These are phyloP conservation scores for Erythrobasidium hasegawianum DNA, from an alignment of 1,284 basidiomycete genomes.

Conservation along the genomic window DNA sequence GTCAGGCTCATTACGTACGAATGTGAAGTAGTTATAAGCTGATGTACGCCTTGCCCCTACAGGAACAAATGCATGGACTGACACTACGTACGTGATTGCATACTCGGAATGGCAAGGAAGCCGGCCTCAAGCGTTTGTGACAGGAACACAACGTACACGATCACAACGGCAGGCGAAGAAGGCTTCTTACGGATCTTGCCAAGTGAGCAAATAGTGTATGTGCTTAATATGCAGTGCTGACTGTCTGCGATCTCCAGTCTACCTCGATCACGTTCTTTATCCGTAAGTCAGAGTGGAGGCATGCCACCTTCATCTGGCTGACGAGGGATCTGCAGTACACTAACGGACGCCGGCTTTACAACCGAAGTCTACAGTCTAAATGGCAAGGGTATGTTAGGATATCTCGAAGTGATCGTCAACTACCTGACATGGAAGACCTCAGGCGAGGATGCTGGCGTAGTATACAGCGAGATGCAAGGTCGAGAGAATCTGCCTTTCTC, in stretches of 20 bases:
- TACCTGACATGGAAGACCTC: too few species aligned
- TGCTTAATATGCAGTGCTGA: too few species aligned
- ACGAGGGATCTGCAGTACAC: conserved; percentile 54
- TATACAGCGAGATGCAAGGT: conserved; percentile 92
- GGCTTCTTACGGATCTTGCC: conserved; percentile 93
- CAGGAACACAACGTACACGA: conserved; percentile 82
- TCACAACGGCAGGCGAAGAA: conserved; percentile 90
- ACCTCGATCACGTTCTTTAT: conserved; percentile 94
- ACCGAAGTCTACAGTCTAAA: conserved; percentile 65
- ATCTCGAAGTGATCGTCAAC: too few species aligned
- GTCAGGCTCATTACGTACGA: conserved; percentile 24
- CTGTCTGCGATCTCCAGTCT: conserved; percentile 63
- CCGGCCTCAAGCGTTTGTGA: too few species aligned
- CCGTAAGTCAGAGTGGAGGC: conserved; percentile 51
- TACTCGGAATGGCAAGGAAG: too few species aligned
- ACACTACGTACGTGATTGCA: conserved; percentile 58
- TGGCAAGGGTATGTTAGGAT: conserved; percentile 30
- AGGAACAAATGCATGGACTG: conserved; percentile 76
- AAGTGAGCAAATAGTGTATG: conserved; percentile 38
- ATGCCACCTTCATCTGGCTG: not conserved
- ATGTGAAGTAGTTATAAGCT: too few species aligned
- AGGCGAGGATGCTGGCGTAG: conserved; percentile 86
- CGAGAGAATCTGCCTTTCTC: conserved; percentile 88
- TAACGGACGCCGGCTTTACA: conserved; percentile 82
- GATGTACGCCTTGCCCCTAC: too few species aligned